phyloP scores from a whole-genome alignment of 2,329 filamentous ascomycete genomes.

The Apiospora pterosperma region DNA sequence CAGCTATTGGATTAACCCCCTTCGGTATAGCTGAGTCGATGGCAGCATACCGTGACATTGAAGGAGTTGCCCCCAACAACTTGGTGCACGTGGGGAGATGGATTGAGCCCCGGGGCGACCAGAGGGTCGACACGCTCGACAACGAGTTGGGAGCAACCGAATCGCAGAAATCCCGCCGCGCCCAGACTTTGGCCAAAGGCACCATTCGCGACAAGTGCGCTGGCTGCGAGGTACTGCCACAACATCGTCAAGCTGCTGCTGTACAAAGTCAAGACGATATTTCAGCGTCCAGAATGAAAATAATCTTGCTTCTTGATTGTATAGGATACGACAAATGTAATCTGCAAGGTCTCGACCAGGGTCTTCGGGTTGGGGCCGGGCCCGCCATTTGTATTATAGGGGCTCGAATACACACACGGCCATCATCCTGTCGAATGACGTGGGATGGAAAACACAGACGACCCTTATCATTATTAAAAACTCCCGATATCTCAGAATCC shows the following conservation, averaged over 20 bases:
- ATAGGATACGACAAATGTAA: background rate
- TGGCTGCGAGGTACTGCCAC: background rate
- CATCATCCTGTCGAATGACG: background rate
- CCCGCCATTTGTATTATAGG: background rate
- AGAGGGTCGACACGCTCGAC: constrained; percentile 57
- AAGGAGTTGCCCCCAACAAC: constrained; percentile 63
- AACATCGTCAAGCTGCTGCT: background rate
- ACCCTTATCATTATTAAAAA: too few species aligned
- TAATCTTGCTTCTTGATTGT: background rate
- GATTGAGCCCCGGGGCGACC: constrained; percentile 48
- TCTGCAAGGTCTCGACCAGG: background rate
- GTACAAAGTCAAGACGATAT: background rate
- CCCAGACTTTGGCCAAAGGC: background rate
- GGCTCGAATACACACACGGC: too few species aligned
- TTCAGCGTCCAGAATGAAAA: background rate
- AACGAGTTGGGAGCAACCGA: constrained; percentile 20
- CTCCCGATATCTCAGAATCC: background rate
- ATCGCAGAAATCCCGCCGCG: constrained; percentile 19
- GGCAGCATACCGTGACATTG: constrained; percentile 49
- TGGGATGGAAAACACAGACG: too few species aligned
- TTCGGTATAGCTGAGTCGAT: constrained; percentile 38
- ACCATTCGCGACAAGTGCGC: background rate
- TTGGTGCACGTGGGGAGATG: constrained; percentile 55
- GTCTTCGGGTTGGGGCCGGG: background rate
- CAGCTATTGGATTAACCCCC: too few species aligned